Conservation (phyloP, 306 rosid genomes). For the Fragaria ananassa region DNA sequence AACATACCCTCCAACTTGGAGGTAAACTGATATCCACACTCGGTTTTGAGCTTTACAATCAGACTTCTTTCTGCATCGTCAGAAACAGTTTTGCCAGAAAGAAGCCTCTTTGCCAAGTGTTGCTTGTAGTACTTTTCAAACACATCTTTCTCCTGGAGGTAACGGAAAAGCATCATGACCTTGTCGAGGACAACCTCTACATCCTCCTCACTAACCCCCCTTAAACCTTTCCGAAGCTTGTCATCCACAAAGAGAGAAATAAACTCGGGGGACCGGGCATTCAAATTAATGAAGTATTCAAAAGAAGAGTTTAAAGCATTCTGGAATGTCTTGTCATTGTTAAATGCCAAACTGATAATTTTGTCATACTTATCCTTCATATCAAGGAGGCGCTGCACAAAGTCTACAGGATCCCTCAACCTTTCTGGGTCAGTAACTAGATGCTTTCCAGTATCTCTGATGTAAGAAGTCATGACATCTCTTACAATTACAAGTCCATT, state of each 20-base stretch:
- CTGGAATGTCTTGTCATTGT: conserved; percentile 86
- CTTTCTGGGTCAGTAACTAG: conserved; percentile 84
- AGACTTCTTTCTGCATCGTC: conserved; percentile 87
- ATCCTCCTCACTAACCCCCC: conserved; percentile 90
- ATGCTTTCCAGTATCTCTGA: conserved; percentile 67
- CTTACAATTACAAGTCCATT: conserved; percentile 52
- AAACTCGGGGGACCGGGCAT: conserved; percentile 70
- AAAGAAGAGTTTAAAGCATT: conserved; percentile 89
- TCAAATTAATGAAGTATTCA: conserved; percentile 75
- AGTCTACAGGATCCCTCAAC: conserved; percentile 80
- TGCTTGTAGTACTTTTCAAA: conserved; percentile 85
- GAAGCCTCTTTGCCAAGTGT: conserved; percentile 84
- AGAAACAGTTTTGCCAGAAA: conserved; percentile 69
- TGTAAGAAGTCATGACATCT: conserved; percentile 73
- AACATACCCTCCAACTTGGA: conserved; percentile 84
- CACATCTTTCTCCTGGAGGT: conserved; percentile 78
- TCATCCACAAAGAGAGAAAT: conserved; percentile 81
- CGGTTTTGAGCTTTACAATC: conserved; percentile 83
- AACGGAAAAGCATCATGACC: conserved; percentile 79
- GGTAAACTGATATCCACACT: conserved; percentile 78
- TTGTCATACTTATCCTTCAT: conserved; percentile 79
- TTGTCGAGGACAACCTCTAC: conserved; percentile 78
- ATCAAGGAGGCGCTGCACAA: conserved; percentile 74
- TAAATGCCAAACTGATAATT: conserved; percentile 60
- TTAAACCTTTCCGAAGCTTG: conserved; percentile 70